Evolutionary conservation across 345 rosid genomes (phyloP).

Genomic region (Eutrema japonicum): DNA sequence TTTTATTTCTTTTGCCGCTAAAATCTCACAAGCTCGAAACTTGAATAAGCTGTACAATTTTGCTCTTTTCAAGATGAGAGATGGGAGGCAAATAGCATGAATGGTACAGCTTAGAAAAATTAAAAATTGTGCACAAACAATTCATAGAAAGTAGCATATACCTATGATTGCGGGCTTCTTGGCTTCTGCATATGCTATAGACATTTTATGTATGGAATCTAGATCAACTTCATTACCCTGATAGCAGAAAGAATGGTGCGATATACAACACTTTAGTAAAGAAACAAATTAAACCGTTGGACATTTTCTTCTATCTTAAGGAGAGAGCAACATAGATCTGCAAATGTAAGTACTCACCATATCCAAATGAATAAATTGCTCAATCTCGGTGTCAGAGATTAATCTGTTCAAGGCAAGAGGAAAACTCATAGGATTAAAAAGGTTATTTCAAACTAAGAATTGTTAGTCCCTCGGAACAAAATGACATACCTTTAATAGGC

Average conservation of each 20-base stretch:
- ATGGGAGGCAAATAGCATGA: conserved; percentile 16
- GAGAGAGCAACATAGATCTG: not conserved
- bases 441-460: not conserved
- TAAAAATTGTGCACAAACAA: conserved; percentile 6
- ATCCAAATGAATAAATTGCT: conserved; percentile 72
- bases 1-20: not conserved
- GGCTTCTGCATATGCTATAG: conserved; percentile 64
- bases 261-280: not conserved
- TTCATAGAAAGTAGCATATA: conserved; percentile 34
- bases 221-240: conserved; percentile 68
- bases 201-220: conserved; percentile 52
- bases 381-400: conserved; percentile 57
- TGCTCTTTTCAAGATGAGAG: not conserved
- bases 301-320: not conserved
- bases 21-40: not conserved
- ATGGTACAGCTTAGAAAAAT: not conserved
- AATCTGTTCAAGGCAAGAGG: conserved; percentile 52
- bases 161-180: conserved; percentile 75
- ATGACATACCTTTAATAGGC: conserved; percentile 65
- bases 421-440: conserved; percentile 26
- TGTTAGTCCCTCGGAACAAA: not conserved
- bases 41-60: not conserved
- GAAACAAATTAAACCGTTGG: not conserved
- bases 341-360: conserved; percentile 55
- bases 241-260: not conserved